These are phyloP conservation scores for Coffea humblotiana DNA, from an alignment of 305 asterid genomes.

Conservation along the genomic window DNA sequence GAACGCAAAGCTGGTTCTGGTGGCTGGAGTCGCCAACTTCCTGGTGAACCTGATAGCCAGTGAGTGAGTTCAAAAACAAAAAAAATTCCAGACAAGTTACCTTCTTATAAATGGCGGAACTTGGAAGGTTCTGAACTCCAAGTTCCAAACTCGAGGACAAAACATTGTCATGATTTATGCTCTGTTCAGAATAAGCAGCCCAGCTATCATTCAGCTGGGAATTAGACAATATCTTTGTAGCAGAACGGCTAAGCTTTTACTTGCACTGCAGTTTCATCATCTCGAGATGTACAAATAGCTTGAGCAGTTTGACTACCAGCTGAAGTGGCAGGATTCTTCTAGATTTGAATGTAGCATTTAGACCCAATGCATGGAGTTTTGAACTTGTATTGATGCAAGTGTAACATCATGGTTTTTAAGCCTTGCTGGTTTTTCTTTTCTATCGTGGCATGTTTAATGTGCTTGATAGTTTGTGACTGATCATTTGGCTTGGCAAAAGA, in stretches of 20 bases:
- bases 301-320: constrained; percentile 1
- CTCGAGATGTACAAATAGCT: constrained; percentile 2
- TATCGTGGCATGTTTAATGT: background rate
- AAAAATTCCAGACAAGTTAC: background rate
- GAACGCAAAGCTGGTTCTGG: constrained; percentile 77
- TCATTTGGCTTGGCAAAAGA: background rate
- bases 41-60: constrained; percentile 56
- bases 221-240: background rate
- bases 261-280: background rate
- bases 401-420: background rate
- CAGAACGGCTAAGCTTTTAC: background rate
- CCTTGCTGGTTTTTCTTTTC: background rate
- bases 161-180: background rate
- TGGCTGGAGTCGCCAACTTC: constrained; percentile 66
- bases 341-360: background rate
- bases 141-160: background rate
- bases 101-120: background rate
- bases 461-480: background rate
- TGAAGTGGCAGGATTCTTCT: background rate
- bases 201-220: background rate
- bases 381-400: background rate
- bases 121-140: background rate
- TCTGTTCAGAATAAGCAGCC: background rate
- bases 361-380: background rate
- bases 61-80: background rate